Conservation (phyloP, 371 early-diverging fungal species). For the Haplosporangium sp. region DNA sequence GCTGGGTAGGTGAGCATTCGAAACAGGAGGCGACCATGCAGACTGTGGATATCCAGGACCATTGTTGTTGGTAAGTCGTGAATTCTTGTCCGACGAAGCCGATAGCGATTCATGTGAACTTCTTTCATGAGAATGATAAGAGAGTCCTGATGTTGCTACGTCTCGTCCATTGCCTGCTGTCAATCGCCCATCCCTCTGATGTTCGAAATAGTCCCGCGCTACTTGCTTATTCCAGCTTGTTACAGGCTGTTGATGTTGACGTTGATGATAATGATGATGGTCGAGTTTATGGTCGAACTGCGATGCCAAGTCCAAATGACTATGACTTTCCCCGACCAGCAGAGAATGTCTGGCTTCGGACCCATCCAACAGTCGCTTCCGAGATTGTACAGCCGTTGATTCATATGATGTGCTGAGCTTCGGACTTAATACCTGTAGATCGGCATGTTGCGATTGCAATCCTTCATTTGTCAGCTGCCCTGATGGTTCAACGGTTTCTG, state of each 20-base stretch:
- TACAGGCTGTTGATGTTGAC: not conserved
- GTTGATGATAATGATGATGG: not conserved
- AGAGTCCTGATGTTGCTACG: not conserved
- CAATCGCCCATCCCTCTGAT: not conserved
- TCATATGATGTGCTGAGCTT: not conserved
- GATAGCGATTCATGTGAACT: slow-evolving; percentile 12
- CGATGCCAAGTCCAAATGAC: not conserved
- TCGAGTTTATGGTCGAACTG: not conserved
- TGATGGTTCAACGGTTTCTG: not conserved
- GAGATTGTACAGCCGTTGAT: not conserved
- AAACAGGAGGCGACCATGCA: not conserved
- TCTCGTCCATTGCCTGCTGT: not conserved
- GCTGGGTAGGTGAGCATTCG: not conserved
- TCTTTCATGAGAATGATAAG: not conserved
- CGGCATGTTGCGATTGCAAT: not conserved
- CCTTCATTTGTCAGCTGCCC: not conserved
- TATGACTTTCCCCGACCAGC: slow-evolving; percentile 8
- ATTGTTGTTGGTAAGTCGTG: not conserved
- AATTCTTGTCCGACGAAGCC: slow-evolving; percentile 10
- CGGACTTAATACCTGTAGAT: not conserved
- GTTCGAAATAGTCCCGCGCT: not conserved
- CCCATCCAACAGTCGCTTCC: not conserved
- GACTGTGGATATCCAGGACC: not conserved
- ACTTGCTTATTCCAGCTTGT: too few species aligned
- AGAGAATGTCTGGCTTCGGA: slow-evolving; percentile 5